These are phyloP conservation scores for Chaetoceros tenuissimus DNA, from an alignment of 108 stramenopile species.

Conservation along the genomic window DNA sequence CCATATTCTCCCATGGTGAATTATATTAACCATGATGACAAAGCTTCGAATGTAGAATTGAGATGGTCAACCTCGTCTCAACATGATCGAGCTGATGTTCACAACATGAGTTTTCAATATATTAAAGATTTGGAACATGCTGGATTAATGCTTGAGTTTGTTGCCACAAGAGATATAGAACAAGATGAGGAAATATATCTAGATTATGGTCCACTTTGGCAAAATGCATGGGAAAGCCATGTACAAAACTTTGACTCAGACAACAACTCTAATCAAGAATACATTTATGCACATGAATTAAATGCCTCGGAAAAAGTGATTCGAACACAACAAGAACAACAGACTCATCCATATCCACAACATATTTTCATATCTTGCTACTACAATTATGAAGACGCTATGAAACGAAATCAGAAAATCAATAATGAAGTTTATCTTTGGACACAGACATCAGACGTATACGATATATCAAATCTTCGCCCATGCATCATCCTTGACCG, in stretches of 20 bases:
- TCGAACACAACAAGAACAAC: constrained; percentile 7
- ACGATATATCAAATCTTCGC: neutral
- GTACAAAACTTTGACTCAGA: neutral
- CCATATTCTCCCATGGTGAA: constrained; percentile 23
- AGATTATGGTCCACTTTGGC: constrained; percentile 43
- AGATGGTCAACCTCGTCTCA: constrained; percentile 29
- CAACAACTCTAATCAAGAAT: neutral
- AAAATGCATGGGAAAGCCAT: constrained; percentile 39
- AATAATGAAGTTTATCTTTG: neutral
- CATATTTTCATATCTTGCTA: constrained; percentile 6
- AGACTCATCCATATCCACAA: neutral
- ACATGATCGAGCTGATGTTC: constrained; percentile 2
- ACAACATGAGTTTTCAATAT: neutral
- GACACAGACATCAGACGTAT: neutral
- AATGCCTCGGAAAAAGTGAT: neutral
- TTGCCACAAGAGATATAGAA: constrained; percentile 39
- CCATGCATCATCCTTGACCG: neutral
- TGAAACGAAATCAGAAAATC: neutral
- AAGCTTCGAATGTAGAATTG: constrained; percentile 40
- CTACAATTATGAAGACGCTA: constrained; percentile 6
- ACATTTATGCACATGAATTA: neutral
- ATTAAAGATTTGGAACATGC: constrained; percentile 2
- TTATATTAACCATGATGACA: constrained; percentile 24
- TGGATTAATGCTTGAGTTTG: constrained; percentile 26
- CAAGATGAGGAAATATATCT: constrained; percentile 39